A percentile compares a stretch with the other conserved stretches of the same genome.
Conservation (phyloP, 257 asterid species). For the Petunia secreta region DNA sequence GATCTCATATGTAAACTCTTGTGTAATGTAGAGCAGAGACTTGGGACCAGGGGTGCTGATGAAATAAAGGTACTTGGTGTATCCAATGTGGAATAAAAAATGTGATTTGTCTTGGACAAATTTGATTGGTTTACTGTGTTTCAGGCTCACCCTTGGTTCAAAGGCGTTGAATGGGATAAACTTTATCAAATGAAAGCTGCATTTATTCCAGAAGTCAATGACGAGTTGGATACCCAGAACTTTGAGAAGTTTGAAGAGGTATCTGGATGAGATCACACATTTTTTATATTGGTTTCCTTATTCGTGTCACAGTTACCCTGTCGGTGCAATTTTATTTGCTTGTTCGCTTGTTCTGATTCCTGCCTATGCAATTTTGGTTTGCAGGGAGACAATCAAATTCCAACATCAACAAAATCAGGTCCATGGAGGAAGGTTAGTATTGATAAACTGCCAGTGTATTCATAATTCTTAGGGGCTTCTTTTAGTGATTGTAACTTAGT, state of each 20-base stretch:
- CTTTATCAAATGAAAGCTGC: constrained; percentile 94
- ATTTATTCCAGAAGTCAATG: constrained; percentile 92
- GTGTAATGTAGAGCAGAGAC: constrained; percentile 95
- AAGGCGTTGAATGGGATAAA: constrained; percentile 78
- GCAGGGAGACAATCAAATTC: constrained; percentile 73
- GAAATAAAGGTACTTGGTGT: constrained; percentile 75
- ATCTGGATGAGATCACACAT: neutral
- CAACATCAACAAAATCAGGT: constrained; percentile 78
- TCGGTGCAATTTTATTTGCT: constrained; percentile 19
- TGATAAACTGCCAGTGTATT: constrained; percentile 18
- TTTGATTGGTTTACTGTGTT: constrained; percentile 33
- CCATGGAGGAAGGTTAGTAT: constrained; percentile 97
- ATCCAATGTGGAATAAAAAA: constrained; percentile 23
- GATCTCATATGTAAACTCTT: constrained; percentile 88
- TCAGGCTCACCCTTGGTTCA: constrained; percentile 96
- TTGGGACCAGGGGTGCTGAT: constrained; percentile 89
- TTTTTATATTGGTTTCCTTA: constrained; percentile 21
- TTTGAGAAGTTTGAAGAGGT: constrained; percentile 99
- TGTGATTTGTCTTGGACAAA: constrained; percentile 8
- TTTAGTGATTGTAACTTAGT: neutral
- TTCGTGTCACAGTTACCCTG: constrained; percentile 21
- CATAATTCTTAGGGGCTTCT: neutral
- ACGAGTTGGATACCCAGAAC: constrained; percentile 94
- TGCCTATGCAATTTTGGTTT: constrained; percentile 32
- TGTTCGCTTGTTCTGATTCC: constrained; percentile 3